Conservation (phyloP, 495 filamentous ascomycete species). For the Oidiodendron maius region DNA sequence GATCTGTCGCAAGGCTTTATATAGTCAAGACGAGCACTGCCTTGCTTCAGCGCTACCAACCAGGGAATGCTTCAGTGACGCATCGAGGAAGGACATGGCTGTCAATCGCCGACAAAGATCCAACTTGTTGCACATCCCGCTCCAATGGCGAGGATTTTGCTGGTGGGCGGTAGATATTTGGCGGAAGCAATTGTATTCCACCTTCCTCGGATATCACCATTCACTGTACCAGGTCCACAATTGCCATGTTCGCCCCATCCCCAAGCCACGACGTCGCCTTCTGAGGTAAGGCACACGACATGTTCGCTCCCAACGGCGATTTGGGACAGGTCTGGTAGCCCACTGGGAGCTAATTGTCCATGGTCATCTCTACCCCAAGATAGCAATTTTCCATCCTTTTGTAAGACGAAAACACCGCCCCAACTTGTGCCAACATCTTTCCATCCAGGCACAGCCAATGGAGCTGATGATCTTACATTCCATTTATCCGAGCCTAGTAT, state of each 20-base stretch:
- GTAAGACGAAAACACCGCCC: slow-evolving; percentile 70
- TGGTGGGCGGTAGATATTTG: slow-evolving; percentile 35
- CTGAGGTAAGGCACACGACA: slow-evolving; percentile 57
- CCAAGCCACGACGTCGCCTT: slow-evolving; percentile 65
- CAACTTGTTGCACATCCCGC: slow-evolving; percentile 91
- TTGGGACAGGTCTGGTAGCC: slow-evolving; percentile 41
- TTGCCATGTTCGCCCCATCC: slow-evolving; percentile 99
- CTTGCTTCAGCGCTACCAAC: not conserved
- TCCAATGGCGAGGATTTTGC: slow-evolving; percentile 49
- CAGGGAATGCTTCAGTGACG: not conserved
- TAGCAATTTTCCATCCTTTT: slow-evolving; percentile 44
- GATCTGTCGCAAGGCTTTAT: too few relatives aligned
- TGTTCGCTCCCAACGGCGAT: slow-evolving; percentile 88
- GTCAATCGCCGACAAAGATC: slow-evolving; percentile 42
- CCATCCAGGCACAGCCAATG: slow-evolving; percentile 38
- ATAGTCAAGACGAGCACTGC: not conserved
- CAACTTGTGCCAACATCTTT: slow-evolving; percentile 67
- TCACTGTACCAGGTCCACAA: slow-evolving; percentile 60
- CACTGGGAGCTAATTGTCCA: slow-evolving; percentile 64
- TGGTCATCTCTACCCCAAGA: slow-evolving; percentile 80
- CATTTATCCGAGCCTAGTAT: slow-evolving; percentile 70
- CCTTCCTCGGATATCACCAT: slow-evolving; percentile 57
- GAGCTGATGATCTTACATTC: slow-evolving; percentile 43
- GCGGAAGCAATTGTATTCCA: slow-evolving; percentile 56
- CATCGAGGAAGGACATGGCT: not conserved